These are phyloP conservation scores for Citrus mangshanensis DNA, from an alignment of 345 rosid species.

Conservation along the genomic window DNA sequence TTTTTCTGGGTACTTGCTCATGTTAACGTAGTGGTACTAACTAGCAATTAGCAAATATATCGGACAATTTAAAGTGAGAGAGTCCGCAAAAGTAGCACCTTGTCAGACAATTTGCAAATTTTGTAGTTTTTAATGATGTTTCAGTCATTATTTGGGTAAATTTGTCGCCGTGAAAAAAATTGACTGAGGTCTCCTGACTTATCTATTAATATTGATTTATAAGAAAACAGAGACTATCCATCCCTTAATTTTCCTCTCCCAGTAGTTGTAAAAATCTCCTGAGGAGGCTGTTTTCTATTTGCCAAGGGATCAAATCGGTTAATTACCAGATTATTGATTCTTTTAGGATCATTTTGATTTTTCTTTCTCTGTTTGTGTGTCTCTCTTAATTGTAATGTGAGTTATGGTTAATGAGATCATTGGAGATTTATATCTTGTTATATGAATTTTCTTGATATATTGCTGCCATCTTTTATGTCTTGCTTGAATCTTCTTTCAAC, in stretches of 20 bases:
- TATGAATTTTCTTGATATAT: background rate
- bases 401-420: background rate
- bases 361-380: no score
- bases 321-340: background rate
- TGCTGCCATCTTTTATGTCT: background rate
- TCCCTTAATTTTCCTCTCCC: background rate
- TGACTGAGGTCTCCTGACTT: background rate
- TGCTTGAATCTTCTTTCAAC: background rate
- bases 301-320: background rate
- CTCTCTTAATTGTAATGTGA: background rate
- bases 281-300: background rate
- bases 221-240: background rate
- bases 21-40: background rate
- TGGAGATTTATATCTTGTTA: background rate
- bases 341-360: no score
- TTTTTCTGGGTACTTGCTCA: background rate
- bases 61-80: background rate
- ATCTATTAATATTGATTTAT: background rate
- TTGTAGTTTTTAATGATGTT: background rate
- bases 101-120: background rate
- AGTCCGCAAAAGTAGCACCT: background rate
- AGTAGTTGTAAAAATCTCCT: background rate
- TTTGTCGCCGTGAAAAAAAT: background rate
- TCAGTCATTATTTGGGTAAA: background rate
- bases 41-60: background rate